Conservation (phyloP, 2,329 filamentous ascomycete genomes). For the Fusarium dlaminii region DNA sequence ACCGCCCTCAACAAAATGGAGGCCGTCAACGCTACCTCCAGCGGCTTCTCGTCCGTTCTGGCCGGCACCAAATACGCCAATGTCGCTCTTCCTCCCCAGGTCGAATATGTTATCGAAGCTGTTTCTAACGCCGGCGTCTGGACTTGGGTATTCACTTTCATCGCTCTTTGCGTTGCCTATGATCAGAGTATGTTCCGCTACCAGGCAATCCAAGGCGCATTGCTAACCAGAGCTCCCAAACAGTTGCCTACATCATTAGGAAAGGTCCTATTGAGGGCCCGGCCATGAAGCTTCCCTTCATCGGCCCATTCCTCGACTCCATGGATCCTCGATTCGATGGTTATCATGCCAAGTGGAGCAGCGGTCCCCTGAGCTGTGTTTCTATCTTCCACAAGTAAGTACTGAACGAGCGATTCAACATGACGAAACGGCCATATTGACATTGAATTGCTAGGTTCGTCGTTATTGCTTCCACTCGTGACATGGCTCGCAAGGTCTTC, state of each 20-base stretch:
- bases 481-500: conserved; percentile 96
- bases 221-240: conserved; percentile 35
- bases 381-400: conserved; percentile 98
- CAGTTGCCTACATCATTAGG: conserved; percentile 78
- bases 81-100: conserved; percentile 62
- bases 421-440: conserved; percentile 5
- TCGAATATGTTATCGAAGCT: conserved; percentile 64
- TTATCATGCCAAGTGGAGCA: conserved; percentile 93
- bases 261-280: conserved; percentile 83
- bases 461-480: conserved; percentile 92
- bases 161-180: conserved; percentile 79
- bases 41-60: conserved; percentile 72
- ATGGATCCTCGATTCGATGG: conserved; percentile 90
- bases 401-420: not conserved
- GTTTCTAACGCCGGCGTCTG: conserved; percentile 66
- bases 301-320: conserved; percentile 95
- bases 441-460: conserved; percentile 74
- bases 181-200: conserved; percentile 80
- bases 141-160: conserved; percentile 74
- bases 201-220: not conserved
- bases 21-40: conserved; percentile 69
- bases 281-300: conserved; percentile 80
- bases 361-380: conserved; percentile 92
- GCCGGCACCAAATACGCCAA: conserved; percentile 66
- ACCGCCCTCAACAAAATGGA: conserved; percentile 53